Evolutionary conservation across 805 yeast species (phyloP), one percentile per base, ranked within the genome.

Genomic region (Myxozyma neglecta): DNA sequence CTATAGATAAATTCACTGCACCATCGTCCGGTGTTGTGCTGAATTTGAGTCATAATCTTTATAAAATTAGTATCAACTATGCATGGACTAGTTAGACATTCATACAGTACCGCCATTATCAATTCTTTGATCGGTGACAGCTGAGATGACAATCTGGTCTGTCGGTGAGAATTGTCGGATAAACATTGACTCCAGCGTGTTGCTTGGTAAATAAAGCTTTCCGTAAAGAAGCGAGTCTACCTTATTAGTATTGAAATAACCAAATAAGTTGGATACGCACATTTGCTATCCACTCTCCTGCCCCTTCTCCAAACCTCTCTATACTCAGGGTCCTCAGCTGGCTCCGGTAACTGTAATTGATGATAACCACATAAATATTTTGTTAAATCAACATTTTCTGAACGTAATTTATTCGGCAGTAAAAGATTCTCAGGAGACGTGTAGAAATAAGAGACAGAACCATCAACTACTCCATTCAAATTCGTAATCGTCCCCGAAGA

Each of bases 111-210:
- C 83, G 57, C 81, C 82, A 52, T 81, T 81, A 44, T 80, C 77
- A 34, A 85, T 70, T 43, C 79, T 79, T 8, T 84, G 82, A 66
- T 85, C 89, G 70, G 89, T 89, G 36, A 91, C 84, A 71, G 94
- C 88, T 68, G 89, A 89, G 20, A 90, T 74, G 46, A 87, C 75
- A 14, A 92, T 60, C 70, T 90, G 97, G 1, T 89, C 79, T 32
- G 78, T 76, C 6, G 81, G 74, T 0, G 86, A 77, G 16, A 89
- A 69, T 58, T 90, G 77, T 64, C 87, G 83, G 45, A 90, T 83
- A 7, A 86, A 67, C 93, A 94, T 86, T 1, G 97, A 97, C 73
- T 93, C 98, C 1, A 94, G 75, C 7, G 88, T 86, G 16, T 89
- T 85, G 1, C 90, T 88, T 0, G 99, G 98, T 64, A 93, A 85